These are phyloP conservation scores for Diddensiella santjacobensis DNA, from an alignment of 805 yeast species.

Conservation along the genomic window DNA sequence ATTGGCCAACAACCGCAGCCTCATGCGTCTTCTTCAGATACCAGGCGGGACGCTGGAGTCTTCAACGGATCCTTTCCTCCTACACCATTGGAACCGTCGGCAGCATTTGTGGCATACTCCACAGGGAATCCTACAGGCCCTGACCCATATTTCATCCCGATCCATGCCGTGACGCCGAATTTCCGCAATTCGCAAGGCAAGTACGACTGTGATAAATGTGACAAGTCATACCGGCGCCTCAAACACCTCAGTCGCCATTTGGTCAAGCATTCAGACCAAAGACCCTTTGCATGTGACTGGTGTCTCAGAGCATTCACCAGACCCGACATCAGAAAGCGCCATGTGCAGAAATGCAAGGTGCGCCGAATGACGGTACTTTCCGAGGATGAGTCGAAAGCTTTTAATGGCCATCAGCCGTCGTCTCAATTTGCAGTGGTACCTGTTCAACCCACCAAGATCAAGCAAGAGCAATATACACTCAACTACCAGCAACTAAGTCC, in stretches of 20 bases:
- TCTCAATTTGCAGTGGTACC: background rate
- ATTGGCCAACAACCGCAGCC: background rate
- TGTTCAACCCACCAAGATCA: background rate
- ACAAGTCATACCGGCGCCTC: conserved; percentile 36
- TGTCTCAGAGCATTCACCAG: conserved; percentile 69
- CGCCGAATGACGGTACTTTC: conserved; percentile 5
- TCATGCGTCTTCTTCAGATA: background rate
- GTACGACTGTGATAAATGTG: conserved; percentile 27
- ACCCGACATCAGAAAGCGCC: conserved; percentile 75
- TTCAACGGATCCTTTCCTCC: background rate
- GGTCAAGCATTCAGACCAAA: conserved; percentile 78
- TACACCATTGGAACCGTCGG: background rate
- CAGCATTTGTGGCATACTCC: background rate
- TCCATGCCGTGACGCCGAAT: background rate
- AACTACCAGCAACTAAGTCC: background rate
- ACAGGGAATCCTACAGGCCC: background rate
- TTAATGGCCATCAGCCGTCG: background rate
- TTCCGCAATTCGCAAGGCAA: conserved; percentile 51
- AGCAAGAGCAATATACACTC: background rate
- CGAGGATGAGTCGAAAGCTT: background rate
- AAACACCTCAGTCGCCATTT: conserved; percentile 83
- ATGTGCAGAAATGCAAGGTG: conserved; percentile 33
- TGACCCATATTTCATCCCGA: background rate
- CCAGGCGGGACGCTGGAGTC: background rate
- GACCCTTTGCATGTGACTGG: conserved; percentile 74